Base-by-base conservation (phyloP, 2,329 filamentous ascomycete genomes). In the Xylaria sp. region DNA sequence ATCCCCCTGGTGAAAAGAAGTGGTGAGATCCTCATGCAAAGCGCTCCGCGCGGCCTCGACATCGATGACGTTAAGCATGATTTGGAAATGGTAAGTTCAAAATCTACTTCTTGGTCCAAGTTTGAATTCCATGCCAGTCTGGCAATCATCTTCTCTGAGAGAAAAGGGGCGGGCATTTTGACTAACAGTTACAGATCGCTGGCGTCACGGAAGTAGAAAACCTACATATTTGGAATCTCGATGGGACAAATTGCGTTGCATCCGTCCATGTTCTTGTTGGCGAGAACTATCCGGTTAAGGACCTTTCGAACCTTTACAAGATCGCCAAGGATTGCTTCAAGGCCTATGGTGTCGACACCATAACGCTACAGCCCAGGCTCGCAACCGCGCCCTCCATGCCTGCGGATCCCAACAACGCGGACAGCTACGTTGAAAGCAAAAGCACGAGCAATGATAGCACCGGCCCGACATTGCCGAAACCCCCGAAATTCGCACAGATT, bases 171-270 rank as follows among this genome's bases (percentile, higher is more conserved):
- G 49, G 23, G 47, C 13, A 52, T 19, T 34, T 64, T 71, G 23
- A 72, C 54, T 46, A 2, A 72, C 54, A 46, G 2, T 39, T n/a
- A 16, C 23, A 87, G 82, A 85, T 91, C 42, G 80, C 83, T 0
- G 88, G 87, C 0, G 79, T 91, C 16, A 71, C 83, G 18, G 85
- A 85, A 0, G 80, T 91, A 11, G 87, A 91, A 64, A 87, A 91
- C 66, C 76, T 92, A 13, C 88, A 90, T 65, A 82, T 91, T 62
- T 92, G 89, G 88, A 80, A 84, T 2, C 78, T 92, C 2, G 84
- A 88, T 68, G 87, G 92, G 73, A 79, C 79, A 55, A 90, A 89
- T 67, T 78, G 83, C 3, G 79, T 91, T 52, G 89, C 89, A 6
- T 86, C 86, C 0, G 88, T 85, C 1, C 88, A 91, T 68, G 75